phyloP scores from a whole-genome alignment of 805 yeast species.

The Starmerella apicola region DNA sequence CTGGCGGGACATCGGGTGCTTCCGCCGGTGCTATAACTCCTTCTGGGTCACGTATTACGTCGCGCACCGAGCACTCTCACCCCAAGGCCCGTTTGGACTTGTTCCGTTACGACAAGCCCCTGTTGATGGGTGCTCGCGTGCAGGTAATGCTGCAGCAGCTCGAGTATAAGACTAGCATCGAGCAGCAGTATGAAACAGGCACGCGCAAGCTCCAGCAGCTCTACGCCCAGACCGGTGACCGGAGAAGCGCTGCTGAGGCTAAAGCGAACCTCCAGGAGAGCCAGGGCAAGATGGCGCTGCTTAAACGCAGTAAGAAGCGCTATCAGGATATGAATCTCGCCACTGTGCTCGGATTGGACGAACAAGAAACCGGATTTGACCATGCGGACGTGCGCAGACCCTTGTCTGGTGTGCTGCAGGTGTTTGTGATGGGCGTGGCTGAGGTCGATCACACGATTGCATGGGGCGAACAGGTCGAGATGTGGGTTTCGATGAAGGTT shows the following conservation, averaged over 20 bases:
- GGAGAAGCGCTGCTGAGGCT: slow-evolving; percentile 72
- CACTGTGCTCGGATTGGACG: slow-evolving; percentile 21
- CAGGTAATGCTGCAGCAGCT: slow-evolving; percentile 91
- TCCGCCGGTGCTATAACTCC: slow-evolving; percentile 8
- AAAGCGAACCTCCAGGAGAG: slow-evolving; percentile 77
- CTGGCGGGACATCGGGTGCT: not conserved
- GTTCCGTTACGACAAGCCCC: slow-evolving; percentile 81
- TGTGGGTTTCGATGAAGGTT: slow-evolving; percentile 39
- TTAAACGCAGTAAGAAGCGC: slow-evolving; percentile 71
- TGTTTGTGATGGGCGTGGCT: slow-evolving; percentile 63
- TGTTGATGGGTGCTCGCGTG: slow-evolving; percentile 79
- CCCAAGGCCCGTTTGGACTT: slow-evolving; percentile 41
- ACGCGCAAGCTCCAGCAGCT: slow-evolving; percentile 78
- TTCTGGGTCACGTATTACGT: not conserved
- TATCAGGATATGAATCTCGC: slow-evolving; percentile 76
- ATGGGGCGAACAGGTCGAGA: slow-evolving; percentile 73
- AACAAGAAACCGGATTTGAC: slow-evolving; percentile 8
- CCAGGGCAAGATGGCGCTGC: slow-evolving; percentile 68
- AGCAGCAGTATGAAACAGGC: slow-evolving; percentile 84
- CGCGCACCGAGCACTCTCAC: slow-evolving; percentile 2
- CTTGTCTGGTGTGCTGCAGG: slow-evolving; percentile 62
- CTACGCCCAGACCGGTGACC: slow-evolving; percentile 85
- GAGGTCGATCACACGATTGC: slow-evolving; percentile 85
- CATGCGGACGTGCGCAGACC: slow-evolving; percentile 62
- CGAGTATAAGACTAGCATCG: slow-evolving; percentile 87